These are phyloP conservation scores for Eucalyptus cloeziana DNA, from an alignment of 345 rosid species.

Conservation along the genomic window DNA sequence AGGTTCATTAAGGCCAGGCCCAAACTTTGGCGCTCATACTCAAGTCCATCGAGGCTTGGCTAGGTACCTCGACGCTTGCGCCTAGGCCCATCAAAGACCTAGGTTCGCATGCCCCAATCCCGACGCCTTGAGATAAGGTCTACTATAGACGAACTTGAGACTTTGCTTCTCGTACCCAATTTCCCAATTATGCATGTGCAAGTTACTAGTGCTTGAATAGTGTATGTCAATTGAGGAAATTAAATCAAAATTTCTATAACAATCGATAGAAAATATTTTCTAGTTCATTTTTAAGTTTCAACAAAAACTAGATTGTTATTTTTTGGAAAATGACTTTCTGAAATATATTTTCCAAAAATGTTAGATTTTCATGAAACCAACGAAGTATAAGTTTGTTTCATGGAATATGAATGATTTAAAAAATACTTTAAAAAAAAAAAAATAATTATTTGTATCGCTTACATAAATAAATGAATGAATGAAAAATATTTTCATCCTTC, in stretches of 20 bases:
- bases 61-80: too few species aligned
- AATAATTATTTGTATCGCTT: not conserved
- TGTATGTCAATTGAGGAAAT: too few species aligned
- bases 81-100: not conserved
- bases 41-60: not conserved
- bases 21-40: not conserved
- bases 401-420: not conserved
- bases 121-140: rapidly evolving
- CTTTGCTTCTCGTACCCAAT: rapidly evolving
- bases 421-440: not conserved
- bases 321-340: not conserved
- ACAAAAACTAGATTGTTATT: too few species aligned
- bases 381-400: not conserved
- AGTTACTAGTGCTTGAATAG: too few species aligned
- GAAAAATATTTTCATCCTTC: not conserved
- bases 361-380: not conserved
- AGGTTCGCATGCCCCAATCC: rapidly evolving
- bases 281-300: not conserved
- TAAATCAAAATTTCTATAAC: too few species aligned
- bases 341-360: too few species aligned
- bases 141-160: not conserved
- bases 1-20: not conserved
- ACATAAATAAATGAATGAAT: not conserved
- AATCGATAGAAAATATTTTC: rapidly evolving
- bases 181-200: not conserved